Evolutionary conservation across 225 moss, liverwort and hornwort species (phyloP).

Genomic region (Climacium dendroides): DNA sequence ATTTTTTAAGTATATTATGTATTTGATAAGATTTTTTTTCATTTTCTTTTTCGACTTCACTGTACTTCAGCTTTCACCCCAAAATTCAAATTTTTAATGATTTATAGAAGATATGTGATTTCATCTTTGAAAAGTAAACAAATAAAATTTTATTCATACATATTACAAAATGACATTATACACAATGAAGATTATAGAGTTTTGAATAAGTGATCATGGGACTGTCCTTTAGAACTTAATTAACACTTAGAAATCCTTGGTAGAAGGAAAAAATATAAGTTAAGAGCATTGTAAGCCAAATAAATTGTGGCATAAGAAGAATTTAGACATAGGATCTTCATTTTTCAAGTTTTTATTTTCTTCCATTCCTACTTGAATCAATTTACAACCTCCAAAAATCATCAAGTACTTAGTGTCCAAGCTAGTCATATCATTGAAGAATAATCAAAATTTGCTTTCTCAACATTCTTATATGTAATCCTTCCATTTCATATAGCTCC

Average conservation of each 20-base stretch:
- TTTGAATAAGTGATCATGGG: no score
- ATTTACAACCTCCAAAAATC: background rate
- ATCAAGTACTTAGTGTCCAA: background rate
- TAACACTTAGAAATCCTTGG: background rate
- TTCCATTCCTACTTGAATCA: background rate
- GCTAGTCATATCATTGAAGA: background rate
- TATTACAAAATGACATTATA: background rate
- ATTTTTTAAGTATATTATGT: accelerated
- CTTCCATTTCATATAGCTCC: background rate
- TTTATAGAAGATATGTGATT: background rate
- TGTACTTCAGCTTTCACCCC: no score
- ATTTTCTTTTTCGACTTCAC: background rate
- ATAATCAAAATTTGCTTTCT: background rate
- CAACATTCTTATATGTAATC: background rate
- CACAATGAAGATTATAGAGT: background rate
- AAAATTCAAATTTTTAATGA: background rate
- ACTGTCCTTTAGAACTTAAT: background rate
- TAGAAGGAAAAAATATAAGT: background rate
- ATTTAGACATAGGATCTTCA: background rate
- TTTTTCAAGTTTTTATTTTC: background rate
- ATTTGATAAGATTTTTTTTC: background rate
- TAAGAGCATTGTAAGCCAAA: background rate
- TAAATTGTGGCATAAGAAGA: no score
- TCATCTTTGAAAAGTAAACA: background rate
- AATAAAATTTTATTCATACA: background rate